These are phyloP conservation scores for Dendrobium huoshanense DNA, from an alignment of 106 monocot species.

Conservation along the genomic window DNA sequence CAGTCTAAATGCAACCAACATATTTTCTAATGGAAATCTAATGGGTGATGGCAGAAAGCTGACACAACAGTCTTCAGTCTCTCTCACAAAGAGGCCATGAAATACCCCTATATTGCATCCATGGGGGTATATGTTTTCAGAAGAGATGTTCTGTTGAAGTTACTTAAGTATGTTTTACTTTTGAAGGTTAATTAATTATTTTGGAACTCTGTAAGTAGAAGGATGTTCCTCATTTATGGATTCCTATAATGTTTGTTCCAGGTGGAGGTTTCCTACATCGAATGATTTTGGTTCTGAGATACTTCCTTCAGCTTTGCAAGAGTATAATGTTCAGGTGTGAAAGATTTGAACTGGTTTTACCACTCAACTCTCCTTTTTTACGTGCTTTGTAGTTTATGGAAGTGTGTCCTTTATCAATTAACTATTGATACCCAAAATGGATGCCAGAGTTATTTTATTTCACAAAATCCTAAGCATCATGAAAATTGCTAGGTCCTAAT, in stretches of 20 bases:
- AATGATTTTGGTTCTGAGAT: slow-evolving; percentile 97
- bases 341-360: not conserved
- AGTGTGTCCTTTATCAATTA: not conserved
- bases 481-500: not conserved
- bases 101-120: slow-evolving; percentile 77
- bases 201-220: not conserved
- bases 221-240: not conserved
- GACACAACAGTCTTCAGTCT: slow-evolving; percentile 47
- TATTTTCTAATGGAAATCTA: not conserved
- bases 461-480: not conserved
- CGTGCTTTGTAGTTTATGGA: not conserved
- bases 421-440: not conserved
- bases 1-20: not conserved
- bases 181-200: not conserved
- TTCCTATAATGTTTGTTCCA: slow-evolving; percentile 12
- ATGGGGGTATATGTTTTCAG: slow-evolving; percentile 92
- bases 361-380: not conserved
- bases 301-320: slow-evolving; percentile 74
- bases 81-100: slow-evolving; percentile 42
- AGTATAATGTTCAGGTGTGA: slow-evolving; percentile 75
- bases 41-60: slow-evolving; percentile 41
- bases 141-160: slow-evolving; percentile 66
- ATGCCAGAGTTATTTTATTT: not conserved
- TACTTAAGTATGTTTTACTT: slow-evolving; percentile 49
- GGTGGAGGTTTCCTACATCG: slow-evolving; percentile 73